Evolutionary conservation across 306 rosid genomes (phyloP).

Genomic region (Lupinus albus): DNA sequence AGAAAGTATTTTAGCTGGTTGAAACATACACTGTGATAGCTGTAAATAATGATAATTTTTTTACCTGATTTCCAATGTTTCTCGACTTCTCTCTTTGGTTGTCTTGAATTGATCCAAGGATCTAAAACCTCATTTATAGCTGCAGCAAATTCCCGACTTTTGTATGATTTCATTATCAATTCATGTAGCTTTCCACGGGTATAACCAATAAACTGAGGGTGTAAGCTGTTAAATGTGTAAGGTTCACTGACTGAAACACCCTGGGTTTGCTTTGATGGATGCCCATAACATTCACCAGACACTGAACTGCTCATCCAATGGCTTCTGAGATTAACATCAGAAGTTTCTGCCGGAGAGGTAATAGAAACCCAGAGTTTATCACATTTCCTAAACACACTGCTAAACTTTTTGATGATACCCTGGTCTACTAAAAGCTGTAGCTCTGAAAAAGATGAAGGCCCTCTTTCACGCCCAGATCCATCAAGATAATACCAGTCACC

Average conservation of each 20-base stretch:
- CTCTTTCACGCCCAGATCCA: slow-evolving; percentile 95
- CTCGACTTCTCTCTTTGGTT: slow-evolving; percentile 90
- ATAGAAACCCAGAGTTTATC: slow-evolving; percentile 96
- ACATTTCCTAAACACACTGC: slow-evolving; percentile 79
- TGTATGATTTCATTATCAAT: slow-evolving; percentile 88
- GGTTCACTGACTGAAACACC: slow-evolving; percentile 42
- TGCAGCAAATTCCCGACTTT: slow-evolving; percentile 93
- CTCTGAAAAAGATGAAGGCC: slow-evolving; percentile 83
- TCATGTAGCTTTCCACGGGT: slow-evolving; percentile 92
- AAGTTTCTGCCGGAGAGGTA: slow-evolving; percentile 63
- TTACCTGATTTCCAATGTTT: slow-evolving; percentile 93
- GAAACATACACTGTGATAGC: neutral
- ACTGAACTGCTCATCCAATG: slow-evolving; percentile 50
- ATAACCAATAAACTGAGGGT: slow-evolving; percentile 90
- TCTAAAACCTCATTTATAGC: slow-evolving; percentile 95
- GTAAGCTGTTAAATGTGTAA: slow-evolving; percentile 51
- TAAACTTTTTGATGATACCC: slow-evolving; percentile 66
- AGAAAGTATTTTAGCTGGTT: slow-evolving; percentile 21
- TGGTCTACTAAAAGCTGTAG: slow-evolving; percentile 77
- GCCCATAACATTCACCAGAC: slow-evolving; percentile 50
- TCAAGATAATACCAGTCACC: slow-evolving; percentile 98
- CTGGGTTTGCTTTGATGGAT: slow-evolving; percentile 44
- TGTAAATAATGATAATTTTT: neutral
- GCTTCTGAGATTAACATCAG: slow-evolving; percentile 44
- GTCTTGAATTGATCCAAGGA: slow-evolving; percentile 95